These are phyloP conservation scores for Ogataea pini DNA, from an alignment of 805 yeast genomes.

Conservation along the genomic window DNA sequence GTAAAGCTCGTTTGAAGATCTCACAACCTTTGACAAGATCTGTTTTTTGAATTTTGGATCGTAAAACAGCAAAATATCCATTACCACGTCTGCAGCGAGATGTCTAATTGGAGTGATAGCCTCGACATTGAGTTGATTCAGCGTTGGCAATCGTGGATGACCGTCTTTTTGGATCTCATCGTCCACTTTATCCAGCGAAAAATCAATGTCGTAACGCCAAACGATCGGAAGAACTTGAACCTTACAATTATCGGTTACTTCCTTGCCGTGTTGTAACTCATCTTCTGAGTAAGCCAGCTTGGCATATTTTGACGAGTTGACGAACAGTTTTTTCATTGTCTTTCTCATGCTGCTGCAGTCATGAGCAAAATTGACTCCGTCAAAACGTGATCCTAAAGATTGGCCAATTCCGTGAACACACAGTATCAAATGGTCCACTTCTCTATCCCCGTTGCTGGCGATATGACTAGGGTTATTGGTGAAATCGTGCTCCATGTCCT, in stretches of 20 bases:
- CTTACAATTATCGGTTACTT: constrained; percentile 45
- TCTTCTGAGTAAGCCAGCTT: constrained; percentile 37
- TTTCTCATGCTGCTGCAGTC: constrained; percentile 68
- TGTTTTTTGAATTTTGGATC: constrained; percentile 66
- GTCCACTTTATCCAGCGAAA: constrained; percentile 47
- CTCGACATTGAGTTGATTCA: constrained; percentile 72
- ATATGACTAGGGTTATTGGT: constrained; percentile 46
- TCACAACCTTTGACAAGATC: constrained; percentile 62
- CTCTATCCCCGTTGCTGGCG: constrained; percentile 40
- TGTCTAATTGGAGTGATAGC: constrained; percentile 77
- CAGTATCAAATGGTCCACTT: constrained; percentile 62
- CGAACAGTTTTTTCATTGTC: constrained; percentile 52
- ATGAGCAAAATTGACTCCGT: constrained; percentile 84
- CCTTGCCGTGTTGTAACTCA: constrained; percentile 28
- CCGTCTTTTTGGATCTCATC: constrained; percentile 41
- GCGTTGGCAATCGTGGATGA: constrained; percentile 52
- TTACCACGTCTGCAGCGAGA: constrained; percentile 79
- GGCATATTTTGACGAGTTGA: constrained; percentile 43
- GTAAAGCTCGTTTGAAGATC: constrained; percentile 64
- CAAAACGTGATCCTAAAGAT: constrained; percentile 72
- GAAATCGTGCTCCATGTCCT: constrained; percentile 53
- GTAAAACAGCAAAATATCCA: constrained; percentile 79
- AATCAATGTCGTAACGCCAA: constrained; percentile 82
- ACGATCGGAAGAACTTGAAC: constrained; percentile 87
- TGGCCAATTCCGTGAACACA: constrained; percentile 97